A percentile compares a stretch with the other conserved stretches of the same genome.
These are phyloP conservation scores for Thalia dealbata DNA, from an alignment of 176 grass and related monocot genomes.

Conservation along the genomic window DNA sequence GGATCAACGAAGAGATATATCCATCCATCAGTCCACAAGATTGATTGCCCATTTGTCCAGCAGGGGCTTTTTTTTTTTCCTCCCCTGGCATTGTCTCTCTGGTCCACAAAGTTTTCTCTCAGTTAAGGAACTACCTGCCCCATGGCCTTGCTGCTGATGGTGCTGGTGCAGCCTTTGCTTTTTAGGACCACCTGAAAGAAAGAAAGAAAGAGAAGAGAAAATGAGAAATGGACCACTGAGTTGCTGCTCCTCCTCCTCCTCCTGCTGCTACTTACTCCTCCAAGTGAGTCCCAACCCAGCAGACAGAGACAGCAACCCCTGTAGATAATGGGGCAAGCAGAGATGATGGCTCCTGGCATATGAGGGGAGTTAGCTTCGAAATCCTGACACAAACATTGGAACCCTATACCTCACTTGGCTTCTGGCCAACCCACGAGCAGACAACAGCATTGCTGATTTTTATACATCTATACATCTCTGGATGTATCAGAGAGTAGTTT, in stretches of 20 bases:
- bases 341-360: background rate
- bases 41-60: background rate
- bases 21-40: background rate
- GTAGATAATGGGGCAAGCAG: background rate
- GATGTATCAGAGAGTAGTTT: too few species aligned
- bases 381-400: background rate
- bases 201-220: too few species aligned
- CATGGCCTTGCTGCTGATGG: background rate
- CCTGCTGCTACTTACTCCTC: too few species aligned
- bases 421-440: conserved; percentile 4
- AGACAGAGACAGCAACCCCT: background rate
- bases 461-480: too few species aligned
- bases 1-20: background rate
- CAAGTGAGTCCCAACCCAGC: background rate
- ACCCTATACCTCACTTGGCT: conserved; percentile 5
- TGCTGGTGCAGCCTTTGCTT: background rate
- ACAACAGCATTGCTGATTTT: background rate
- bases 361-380: background rate
- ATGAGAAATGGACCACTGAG: background rate
- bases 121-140: conserved; percentile 1
- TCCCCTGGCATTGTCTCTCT: background rate
- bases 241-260: too few species aligned
- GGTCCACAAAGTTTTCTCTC: background rate
- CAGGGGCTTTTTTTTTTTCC: background rate
- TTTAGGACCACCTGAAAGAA: background rate